phyloP scores from a whole-genome alignment of 2,329 filamentous ascomycete species.

The Cladophialophora bantiana region DNA sequence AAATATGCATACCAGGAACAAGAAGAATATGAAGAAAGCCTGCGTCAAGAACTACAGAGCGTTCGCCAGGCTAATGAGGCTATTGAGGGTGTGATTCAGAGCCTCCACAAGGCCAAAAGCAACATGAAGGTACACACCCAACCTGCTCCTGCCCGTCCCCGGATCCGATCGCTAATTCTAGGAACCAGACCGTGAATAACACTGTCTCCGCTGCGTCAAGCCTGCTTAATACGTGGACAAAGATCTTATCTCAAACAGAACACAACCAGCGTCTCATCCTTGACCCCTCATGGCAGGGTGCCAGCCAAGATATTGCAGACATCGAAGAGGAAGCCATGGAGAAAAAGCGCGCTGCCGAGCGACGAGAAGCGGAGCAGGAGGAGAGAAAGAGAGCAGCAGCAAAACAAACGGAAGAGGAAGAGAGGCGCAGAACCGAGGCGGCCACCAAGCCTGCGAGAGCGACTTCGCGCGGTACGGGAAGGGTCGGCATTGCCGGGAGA shows the following conservation, averaged over 20 bases:
- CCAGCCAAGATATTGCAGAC: constrained; percentile 83
- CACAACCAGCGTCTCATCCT: constrained; percentile 94
- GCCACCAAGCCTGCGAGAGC: constrained; percentile 44
- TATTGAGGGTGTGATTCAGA: constrained; percentile 68
- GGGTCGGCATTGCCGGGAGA: constrained; percentile 47
- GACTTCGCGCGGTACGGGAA: constrained; percentile 43
- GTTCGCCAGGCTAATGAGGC: constrained; percentile 86
- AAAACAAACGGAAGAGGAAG: constrained; percentile 59
- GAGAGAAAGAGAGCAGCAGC: constrained; percentile 74
- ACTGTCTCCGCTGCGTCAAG: constrained; percentile 89
- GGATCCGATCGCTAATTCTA: constrained; percentile 8
- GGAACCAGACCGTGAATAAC: constrained; percentile 73
- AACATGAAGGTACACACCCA: constrained; percentile 56
- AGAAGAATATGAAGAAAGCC: constrained; percentile 73
- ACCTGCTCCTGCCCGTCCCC: not conserved
- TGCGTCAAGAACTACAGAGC: constrained; percentile 80
- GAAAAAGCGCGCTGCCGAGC: constrained; percentile 77
- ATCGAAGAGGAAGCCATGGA: constrained; percentile 79
- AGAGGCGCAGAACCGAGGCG: constrained; percentile 48
- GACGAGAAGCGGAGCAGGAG: constrained; percentile 79
- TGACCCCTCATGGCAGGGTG: constrained; percentile 87
- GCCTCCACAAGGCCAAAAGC: constrained; percentile 55
- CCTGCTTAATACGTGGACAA: constrained; percentile 92
- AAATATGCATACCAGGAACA: constrained; percentile 36
- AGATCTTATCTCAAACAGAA: constrained; percentile 94